Evolutionary conservation across 2,329 filamentous ascomycete genomes (phyloP).

Genomic region (Colletotrichum tofieldiae): DNA sequence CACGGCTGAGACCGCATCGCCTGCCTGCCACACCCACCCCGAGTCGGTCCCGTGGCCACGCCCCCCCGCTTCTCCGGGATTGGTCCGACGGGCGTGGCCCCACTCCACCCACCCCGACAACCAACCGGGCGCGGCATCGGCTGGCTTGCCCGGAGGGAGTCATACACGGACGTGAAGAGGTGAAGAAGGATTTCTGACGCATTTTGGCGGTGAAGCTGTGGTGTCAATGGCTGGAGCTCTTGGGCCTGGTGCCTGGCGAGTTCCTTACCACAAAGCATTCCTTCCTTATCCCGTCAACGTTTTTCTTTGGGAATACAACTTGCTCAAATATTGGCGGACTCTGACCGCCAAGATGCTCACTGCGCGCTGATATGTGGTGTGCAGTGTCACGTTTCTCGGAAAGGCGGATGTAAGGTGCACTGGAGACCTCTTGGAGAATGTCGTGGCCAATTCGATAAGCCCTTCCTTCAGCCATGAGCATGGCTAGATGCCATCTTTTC

Average conservation of each 20-base stretch:
- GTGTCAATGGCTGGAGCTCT: background rate
- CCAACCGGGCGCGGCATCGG: background rate
- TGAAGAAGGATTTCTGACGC: conserved; percentile 21
- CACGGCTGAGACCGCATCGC: background rate
- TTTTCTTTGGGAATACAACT: too few relatives aligned
- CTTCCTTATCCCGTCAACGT: background rate
- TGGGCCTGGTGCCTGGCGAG: background rate
- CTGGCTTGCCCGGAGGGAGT: conserved; percentile 10
- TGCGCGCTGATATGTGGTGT: too few relatives aligned
- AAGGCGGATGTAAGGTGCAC: too few relatives aligned
- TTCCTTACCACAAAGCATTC: background rate
- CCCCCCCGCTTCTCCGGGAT: conserved; percentile 4
- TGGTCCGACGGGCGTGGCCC: conserved; percentile 9
- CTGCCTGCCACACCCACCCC: background rate
- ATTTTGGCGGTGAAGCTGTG: conserved; percentile 35
- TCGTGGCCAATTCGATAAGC: too few relatives aligned
- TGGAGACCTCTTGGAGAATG: too few relatives aligned
- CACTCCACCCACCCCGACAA: conserved; percentile 1
- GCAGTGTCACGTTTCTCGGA: too few relatives aligned
- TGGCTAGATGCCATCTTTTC: too few relatives aligned
- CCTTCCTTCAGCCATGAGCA: too few relatives aligned
- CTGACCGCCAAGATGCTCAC: too few relatives aligned
- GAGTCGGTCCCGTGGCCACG: conserved; percentile 14
- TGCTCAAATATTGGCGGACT: too few relatives aligned
- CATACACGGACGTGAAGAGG: conserved; percentile 1